Base-by-base conservation (phyloP, 352 stramenopile species). In the Blastocystis hominis region DNA sequence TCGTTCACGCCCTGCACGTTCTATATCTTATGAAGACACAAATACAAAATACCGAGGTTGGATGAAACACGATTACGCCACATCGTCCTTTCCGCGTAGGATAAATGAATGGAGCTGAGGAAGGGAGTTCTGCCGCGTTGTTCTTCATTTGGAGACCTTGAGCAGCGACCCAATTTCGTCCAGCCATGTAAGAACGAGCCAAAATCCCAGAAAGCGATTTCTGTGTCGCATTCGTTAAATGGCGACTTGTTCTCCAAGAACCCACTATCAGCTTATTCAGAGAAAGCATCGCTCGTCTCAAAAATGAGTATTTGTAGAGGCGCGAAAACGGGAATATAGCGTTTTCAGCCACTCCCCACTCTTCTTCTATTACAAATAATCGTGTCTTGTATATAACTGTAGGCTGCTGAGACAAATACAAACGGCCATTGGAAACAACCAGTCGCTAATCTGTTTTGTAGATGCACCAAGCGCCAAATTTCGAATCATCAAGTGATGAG, bases 401-500 rank as follows among this genome's bases (percentile, higher is more conserved):
- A 30, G 24, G 24, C 24, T 30, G 24, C 24, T 30, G 24, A 30
- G 24, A 30, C 24, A 30, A 30, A 30, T 30, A 30, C 24, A 30
- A 30, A 30, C 24, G 24, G 24, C 24, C 24, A 30, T 30, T 30
- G 24, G 24, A 59, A 20, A 59, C 10, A 20, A n/a, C 10, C 50
- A 59, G 50, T 59, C n/a, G 13, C n/a, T 17, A 75, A 44, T 30
- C 24, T 40, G 4, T 75, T 42, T 15, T 38, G 63, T 15, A 30
- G n/a, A 77, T 77, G 66, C n/a, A 46, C 38, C 30, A 77, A 20
- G 46, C 53, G 36, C 20, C 53, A 38, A 77, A 84, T 20, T 5
- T 53, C 17, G 53, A 61, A 17, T 40, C 5, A 34, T 55, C 63
- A n/a, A 54, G 34, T 38, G 69, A 89, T n/a, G 91, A 95, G 72